phyloP scores from a whole-genome alignment of 75 land plant genomes.

The Ceratopteris richardii region DNA sequence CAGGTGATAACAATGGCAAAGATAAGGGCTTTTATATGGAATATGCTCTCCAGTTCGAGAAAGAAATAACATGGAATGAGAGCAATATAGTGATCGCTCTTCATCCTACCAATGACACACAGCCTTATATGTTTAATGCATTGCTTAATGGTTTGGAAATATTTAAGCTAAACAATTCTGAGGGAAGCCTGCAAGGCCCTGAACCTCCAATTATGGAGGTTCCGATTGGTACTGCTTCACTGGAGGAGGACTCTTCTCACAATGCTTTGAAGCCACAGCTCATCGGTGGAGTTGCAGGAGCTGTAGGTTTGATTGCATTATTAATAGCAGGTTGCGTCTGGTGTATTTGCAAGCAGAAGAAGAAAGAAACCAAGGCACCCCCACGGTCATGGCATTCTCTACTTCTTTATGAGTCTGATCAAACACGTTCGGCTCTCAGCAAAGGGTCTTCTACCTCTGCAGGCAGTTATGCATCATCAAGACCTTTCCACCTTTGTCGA shows the following conservation, averaged over 20 bases:
- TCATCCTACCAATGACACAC: background rate
- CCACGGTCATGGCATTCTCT: too few relatives aligned
- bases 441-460: constrained; percentile 41
- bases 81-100: constrained; percentile 7
- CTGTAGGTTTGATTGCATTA: background rate
- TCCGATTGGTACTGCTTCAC: too few relatives aligned
- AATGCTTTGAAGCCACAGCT: background rate
- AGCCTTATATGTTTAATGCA: constrained; percentile 27
- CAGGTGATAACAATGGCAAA: constrained; percentile 34
- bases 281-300: background rate
- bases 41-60: too few relatives aligned
- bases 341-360: background rate
- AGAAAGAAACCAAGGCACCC: background rate
- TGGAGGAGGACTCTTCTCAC: background rate
- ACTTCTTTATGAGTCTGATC: too few relatives aligned
- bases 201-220: constrained; percentile 15
- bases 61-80: background rate
- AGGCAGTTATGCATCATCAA: constrained; percentile 60
- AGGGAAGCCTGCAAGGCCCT: constrained; percentile 44
- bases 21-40: too few relatives aligned
- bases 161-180: constrained; percentile 38
- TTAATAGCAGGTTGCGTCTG: background rate
- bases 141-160: constrained; percentile 68
- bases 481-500: constrained; percentile 40
- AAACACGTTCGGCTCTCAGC: constrained; percentile 28